phyloP scores from a whole-genome alignment of 805 yeast species.

The Ogataea paraovalis region DNA sequence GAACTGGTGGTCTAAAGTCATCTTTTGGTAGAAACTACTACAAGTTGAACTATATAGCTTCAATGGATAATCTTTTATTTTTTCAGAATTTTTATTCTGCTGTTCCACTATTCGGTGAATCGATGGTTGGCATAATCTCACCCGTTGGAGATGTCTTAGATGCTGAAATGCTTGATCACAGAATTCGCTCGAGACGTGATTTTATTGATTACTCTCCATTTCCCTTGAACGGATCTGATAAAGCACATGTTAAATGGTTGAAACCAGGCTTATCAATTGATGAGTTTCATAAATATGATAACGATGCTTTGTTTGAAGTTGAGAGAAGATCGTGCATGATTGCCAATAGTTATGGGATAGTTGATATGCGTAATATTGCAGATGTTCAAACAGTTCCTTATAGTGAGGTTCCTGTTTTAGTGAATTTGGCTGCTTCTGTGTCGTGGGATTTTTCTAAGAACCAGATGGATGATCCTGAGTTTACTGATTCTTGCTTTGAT shows the following conservation, averaged over 20 bases:
- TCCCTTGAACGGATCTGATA: conserved; percentile 41
- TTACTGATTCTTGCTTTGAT: conserved; percentile 49
- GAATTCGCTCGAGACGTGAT: conserved; percentile 29
- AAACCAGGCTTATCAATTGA: conserved; percentile 31
- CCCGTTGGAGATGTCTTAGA: conserved; percentile 36
- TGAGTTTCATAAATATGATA: conserved; percentile 48
- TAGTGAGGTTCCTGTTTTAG: conserved; percentile 20
- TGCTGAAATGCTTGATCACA: conserved; percentile 18
- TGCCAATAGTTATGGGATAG: conserved; percentile 52
- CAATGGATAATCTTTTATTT: conserved; percentile 59
- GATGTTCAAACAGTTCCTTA: conserved; percentile 34
- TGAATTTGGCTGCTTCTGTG: conserved; percentile 28
- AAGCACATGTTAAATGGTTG: conserved; percentile 63
- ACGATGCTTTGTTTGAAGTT: conserved; percentile 57
- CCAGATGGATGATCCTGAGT: conserved; percentile 18
- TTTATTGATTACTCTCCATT: conserved; percentile 52
- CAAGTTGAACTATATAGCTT: conserved; percentile 58
- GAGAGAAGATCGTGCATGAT: conserved; percentile 58
- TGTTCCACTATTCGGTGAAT: conserved; percentile 50
- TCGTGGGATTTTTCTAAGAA: conserved; percentile 26
- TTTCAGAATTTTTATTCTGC: conserved; percentile 52
- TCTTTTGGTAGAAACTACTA: conserved; percentile 37
- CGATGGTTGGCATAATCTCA: conserved; percentile 16
- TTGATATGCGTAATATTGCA: conserved; percentile 54
- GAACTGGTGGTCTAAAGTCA: conserved; percentile 37